Conservation (phyloP, 1,284 basidiomycete genomes). For the Apiotrichum porosum region DNA sequence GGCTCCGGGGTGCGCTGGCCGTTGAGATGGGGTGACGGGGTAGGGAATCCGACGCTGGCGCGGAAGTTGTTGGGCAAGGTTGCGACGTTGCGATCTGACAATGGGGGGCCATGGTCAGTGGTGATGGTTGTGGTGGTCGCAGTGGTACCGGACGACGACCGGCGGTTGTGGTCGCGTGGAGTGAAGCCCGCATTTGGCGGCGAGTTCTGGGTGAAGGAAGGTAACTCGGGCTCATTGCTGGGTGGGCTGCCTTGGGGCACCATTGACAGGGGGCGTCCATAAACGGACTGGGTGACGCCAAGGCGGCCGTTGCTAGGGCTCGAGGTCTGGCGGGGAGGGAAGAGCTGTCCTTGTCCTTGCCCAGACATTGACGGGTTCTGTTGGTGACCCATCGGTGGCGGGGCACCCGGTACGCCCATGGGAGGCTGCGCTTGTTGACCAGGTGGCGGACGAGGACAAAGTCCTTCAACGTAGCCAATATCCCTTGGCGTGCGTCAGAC, state of each 20-base stretch:
- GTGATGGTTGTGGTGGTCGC: conserved; percentile 26
- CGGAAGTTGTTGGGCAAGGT: conserved; percentile 17
- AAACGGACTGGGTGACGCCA: too few species aligned
- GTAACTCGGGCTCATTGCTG: too few species aligned
- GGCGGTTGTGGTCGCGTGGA: conserved; percentile 11
- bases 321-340: not conserved
- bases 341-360: not conserved
- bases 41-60: not conserved
- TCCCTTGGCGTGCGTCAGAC: conserved; percentile 24
- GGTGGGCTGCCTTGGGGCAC: too few species aligned
- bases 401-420: not conserved
- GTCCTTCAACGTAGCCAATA: conserved; percentile 39
- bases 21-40: conserved; percentile 4
- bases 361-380: not conserved
- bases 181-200: conserved; percentile 7
- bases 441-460: conserved; percentile 25
- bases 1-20: not conserved
- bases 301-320: not conserved
- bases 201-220: too few species aligned
- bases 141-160: conserved; percentile 29
- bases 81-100: conserved; percentile 7
- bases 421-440: not conserved
- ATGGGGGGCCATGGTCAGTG: conserved; percentile 9
- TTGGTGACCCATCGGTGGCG: not conserved
- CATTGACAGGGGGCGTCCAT: not conserved